Evolutionary conservation across 257 asterid genomes (phyloP).

Genomic region (Solanum chmielewskii): DNA sequence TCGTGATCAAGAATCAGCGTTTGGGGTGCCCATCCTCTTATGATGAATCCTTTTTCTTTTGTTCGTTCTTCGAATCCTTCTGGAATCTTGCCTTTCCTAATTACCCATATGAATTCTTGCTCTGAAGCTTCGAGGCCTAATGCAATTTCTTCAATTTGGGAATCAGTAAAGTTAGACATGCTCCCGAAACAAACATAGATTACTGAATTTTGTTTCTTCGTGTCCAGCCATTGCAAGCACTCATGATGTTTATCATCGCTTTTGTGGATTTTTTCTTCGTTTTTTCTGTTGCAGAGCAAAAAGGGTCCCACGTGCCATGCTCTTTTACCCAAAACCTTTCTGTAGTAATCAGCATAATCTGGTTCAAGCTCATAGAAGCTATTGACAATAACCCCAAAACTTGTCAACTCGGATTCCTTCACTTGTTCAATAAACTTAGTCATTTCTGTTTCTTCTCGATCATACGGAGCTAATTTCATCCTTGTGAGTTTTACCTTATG

Average conservation of each 20-base stretch:
- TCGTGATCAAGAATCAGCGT: slow-evolving; percentile 2
- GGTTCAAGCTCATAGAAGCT: slow-evolving; percentile 47
- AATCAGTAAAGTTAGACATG: background rate
- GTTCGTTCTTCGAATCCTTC: slow-evolving; percentile 5
- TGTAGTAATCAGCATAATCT: slow-evolving; percentile 23
- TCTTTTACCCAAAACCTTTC: slow-evolving; percentile 14
- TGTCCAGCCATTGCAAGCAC: background rate
- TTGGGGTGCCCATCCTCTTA: slow-evolving; percentile 14
- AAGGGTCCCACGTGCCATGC: slow-evolving; percentile 44
- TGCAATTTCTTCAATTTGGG: slow-evolving; percentile 6
- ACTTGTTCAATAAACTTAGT: background rate
- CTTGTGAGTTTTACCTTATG: slow-evolving; percentile 6
- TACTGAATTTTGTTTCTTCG: background rate
- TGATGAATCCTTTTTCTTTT: background rate
- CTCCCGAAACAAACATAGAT: slow-evolving; percentile 1
- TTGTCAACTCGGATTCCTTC: slow-evolving; percentile 6
- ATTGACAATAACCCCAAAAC: slow-evolving; percentile 27
- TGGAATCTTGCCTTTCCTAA: background rate
- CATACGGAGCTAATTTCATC: slow-evolving; percentile 2
- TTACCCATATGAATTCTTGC: slow-evolving; percentile 9
- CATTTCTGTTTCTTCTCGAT: background rate
- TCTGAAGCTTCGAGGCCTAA: slow-evolving; percentile 1
- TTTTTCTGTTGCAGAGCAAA: background rate
- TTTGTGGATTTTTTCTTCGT: background rate
- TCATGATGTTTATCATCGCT: background rate